These are phyloP conservation scores for Candida sithepensis DNA, from an alignment of 805 yeast genomes.

Conservation along the genomic window DNA sequence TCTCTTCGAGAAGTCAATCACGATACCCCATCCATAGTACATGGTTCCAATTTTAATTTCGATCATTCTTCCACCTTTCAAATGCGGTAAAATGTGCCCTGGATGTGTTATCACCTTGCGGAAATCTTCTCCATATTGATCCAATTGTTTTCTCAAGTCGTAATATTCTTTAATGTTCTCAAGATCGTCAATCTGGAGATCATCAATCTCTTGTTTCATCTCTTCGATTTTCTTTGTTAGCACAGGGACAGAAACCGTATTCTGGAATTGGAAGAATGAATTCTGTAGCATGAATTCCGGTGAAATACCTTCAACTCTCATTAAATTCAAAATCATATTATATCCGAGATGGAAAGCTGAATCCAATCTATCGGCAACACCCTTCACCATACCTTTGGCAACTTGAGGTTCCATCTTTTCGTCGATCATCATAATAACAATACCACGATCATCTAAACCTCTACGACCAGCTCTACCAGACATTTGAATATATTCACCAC, in stretches of 20 bases:
- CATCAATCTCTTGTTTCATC: slow-evolving; percentile 45
- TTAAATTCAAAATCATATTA: slow-evolving; percentile 91
- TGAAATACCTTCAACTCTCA: slow-evolving; percentile 97
- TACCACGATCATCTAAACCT: slow-evolving; percentile 98
- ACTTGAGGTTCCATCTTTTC: slow-evolving; percentile 99
- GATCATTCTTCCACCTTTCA: slow-evolving; percentile 86
- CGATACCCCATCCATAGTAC: slow-evolving; percentile 97
- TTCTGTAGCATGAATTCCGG: slow-evolving; percentile 96
- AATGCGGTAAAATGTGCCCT: slow-evolving; percentile 72
- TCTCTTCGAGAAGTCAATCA: slow-evolving; percentile 72
- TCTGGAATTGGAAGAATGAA: slow-evolving; percentile 94
- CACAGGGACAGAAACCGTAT: slow-evolving; percentile 83
- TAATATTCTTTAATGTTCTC: slow-evolving; percentile 73
- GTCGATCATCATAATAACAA: slow-evolving; percentile 98
- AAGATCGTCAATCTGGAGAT: slow-evolving; percentile 68
- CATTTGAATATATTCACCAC: slow-evolving; percentile 99
- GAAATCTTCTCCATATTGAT: slow-evolving; percentile 67
- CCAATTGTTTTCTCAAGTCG: slow-evolving; percentile 71
- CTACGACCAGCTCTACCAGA: slow-evolving; percentile 47
- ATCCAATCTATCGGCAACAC: slow-evolving; percentile 95
- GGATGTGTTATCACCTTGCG: slow-evolving; percentile 89
- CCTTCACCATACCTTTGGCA: slow-evolving; percentile 99
- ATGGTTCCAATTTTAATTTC: slow-evolving; percentile 56
- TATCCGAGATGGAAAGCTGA: slow-evolving; percentile 97
- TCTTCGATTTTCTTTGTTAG: slow-evolving; percentile 66